Evolutionary conservation across 345 rosid genomes (phyloP).

Genomic region (Turritis glabra): DNA sequence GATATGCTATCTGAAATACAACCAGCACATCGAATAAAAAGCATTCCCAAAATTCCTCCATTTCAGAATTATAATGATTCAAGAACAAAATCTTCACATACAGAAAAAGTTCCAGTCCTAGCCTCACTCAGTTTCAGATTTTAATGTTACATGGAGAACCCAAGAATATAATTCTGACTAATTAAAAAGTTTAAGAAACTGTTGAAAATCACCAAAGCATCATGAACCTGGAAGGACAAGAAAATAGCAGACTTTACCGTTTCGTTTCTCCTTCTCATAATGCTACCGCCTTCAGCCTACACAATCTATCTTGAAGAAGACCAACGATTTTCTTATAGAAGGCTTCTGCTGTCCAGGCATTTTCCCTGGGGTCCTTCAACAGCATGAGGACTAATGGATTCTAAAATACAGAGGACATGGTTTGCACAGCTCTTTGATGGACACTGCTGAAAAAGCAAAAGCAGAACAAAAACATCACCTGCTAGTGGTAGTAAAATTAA

Average conservation of each 20-base stretch:
- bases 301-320: not conserved
- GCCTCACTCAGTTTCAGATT: not conserved
- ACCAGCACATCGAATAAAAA: slow-evolving; percentile 10
- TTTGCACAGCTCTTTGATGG: slow-evolving; percentile 15
- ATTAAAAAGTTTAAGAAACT: not conserved
- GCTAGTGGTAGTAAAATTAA: not conserved
- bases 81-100: not conserved
- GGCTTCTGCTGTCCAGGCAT: not conserved
- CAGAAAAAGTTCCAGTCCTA: not conserved
- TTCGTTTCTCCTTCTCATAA: not conserved
- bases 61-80: not conserved
- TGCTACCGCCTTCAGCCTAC: not conserved
- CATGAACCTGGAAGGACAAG: not conserved
- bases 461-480: slow-evolving; percentile 12
- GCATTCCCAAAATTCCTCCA: slow-evolving; percentile 4
- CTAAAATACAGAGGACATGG: not conserved
- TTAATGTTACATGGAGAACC: not conserved
- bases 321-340: not conserved
- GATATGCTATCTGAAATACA: slow-evolving; percentile 5
- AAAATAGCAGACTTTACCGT: not conserved
- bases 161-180: not conserved
- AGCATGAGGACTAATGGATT: slow-evolving; percentile 6
- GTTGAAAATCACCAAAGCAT: slow-evolving; percentile 1
- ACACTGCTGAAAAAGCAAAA: slow-evolving; percentile 3
- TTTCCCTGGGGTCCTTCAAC: not conserved